Conservation (phyloP, 495 filamentous ascomycete genomes). For the Baudoinia panamericana region DNA sequence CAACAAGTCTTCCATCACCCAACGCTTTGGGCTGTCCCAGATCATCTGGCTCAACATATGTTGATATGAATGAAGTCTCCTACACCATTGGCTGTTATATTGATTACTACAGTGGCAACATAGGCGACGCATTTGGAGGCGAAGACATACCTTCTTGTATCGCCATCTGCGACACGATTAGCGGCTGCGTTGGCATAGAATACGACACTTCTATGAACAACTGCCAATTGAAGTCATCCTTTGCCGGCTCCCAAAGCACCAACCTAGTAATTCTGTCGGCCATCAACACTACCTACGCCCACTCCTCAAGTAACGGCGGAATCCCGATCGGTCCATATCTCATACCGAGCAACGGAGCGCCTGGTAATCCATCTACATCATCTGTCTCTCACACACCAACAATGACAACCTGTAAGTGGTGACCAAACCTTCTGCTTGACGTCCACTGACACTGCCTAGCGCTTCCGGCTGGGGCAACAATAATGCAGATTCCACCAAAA, state of each 20-base stretch:
- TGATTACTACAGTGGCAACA: conserved; percentile 9
- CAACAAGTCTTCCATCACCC: no score
- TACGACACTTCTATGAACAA: conserved; percentile 3
- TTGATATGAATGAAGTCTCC: not conserved
- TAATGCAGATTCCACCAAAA: conserved; percentile 6
- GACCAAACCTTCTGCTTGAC: not conserved
- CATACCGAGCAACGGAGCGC: not conserved
- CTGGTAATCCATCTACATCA: not conserved
- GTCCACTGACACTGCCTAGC: conserved; percentile 2
- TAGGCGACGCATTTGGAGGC: conserved; percentile 4
- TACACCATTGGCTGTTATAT: conserved; percentile 9
- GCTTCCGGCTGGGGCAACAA: conserved; percentile 5
- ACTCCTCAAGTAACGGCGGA: no score
- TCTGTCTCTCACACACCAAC: not conserved
- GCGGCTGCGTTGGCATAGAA: conserved; percentile 8
- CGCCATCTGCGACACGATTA: conserved; percentile 8
- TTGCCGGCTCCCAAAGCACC: conserved; percentile 3
- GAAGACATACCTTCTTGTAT: conserved; percentile 5
- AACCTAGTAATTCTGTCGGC: not conserved
- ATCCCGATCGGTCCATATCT: conserved; percentile 1
- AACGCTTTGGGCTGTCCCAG: conserved; percentile 2
- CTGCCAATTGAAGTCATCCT: conserved; percentile 11
- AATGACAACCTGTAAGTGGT: conserved; percentile 10
- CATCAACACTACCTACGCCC: no score
- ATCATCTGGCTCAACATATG: not conserved